Conservation (phyloP, 2,329 filamentous ascomycete genomes). For the Cladosporium sp. region DNA sequence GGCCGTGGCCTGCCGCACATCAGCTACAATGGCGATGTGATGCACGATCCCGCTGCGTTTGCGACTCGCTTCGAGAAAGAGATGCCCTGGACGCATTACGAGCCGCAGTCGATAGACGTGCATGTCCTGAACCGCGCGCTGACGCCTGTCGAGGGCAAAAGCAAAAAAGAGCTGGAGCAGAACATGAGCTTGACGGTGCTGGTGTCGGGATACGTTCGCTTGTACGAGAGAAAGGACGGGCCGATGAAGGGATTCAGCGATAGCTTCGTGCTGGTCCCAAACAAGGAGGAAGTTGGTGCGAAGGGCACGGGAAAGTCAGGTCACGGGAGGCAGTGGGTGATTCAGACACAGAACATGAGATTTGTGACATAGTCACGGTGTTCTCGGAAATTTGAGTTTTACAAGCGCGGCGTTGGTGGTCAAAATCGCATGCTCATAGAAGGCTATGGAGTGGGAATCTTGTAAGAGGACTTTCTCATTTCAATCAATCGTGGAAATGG, state of each 20-base stretch:
- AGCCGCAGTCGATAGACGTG: conserved; percentile 70
- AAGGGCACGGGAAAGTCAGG: conserved; percentile 29
- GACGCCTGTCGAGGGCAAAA: conserved; percentile 21
- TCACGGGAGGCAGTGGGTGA: conserved; percentile 35
- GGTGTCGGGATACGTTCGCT: conserved; percentile 68
- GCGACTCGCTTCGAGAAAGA: conserved; percentile 65
- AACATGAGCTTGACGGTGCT: conserved; percentile 70
- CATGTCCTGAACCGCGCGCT: conserved; percentile 67
- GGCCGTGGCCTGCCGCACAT: conserved; percentile 59
- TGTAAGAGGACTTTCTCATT: too few species aligned
- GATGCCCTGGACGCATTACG: conserved; percentile 61
- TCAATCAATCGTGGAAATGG: too few species aligned
- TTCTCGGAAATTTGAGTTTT: neutral
- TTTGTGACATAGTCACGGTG: conserved; percentile 35
- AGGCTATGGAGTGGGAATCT: too few species aligned
- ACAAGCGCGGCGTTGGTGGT: conserved; percentile 8
- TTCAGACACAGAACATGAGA: conserved; percentile 41
- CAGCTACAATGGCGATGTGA: conserved; percentile 70
- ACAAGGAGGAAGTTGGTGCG: conserved; percentile 30
- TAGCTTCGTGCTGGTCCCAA: conserved; percentile 72
- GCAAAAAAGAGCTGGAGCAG: conserved; percentile 41
- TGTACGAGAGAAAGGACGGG: conserved; percentile 56
- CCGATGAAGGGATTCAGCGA: conserved; percentile 72
- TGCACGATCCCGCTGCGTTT: conserved; percentile 61
- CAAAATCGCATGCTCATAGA: neutral